Base-by-base conservation (phyloP, 1,284 basidiomycete genomes). In the Ustilago lituana region DNA sequence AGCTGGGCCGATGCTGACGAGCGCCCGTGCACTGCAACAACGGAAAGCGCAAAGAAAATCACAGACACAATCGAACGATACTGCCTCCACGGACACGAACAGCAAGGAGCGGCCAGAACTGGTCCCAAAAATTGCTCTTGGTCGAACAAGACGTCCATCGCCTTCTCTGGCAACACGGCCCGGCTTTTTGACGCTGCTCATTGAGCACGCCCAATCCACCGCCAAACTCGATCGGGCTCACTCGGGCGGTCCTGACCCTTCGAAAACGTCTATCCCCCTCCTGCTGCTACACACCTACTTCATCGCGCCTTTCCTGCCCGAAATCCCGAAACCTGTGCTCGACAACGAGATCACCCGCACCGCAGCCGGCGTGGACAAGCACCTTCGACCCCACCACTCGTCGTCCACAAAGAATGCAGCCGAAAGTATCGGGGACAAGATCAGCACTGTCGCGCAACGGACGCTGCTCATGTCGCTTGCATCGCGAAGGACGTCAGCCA, bases 271-370 rank as follows among this genome's bases (percentile, higher is more conserved):
- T 1, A 50, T 74, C 11, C 73, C 67, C 1, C 47, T 77, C 9
- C 44, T 77, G 1, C 54, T 77, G 19, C 55, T 76, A 12, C 74
- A 76, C 37, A 77, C 76, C 14, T 77, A 77, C 56, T 77, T 77
- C 38, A 59, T 77, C 48, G 73, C 74, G 0, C 76, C 76, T 5
- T 77, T 77, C 47, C 31, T 69, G n/a, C 68, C 64, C 5, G 65
- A 61, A 39, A 65, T 69, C 31, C 54, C 69, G 17, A 51, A 58
- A 36, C 37, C 52, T 8, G 39, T 59, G 14, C 40, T 62, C 10
- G 55, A 68, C 49, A 59, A 74, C 39, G 22, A 52, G 20, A 43
- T 61, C 20, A 46, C 54, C 8, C 57, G 59, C 2, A 38, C 45
- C 15, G 61, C 57, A 14, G 60, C 66, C 23, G 56, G 55, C 2